These are phyloP conservation scores for Globisporangium ultimum DNA, from an alignment of 352 stramenopile genomes.

Conservation along the genomic window DNA sequence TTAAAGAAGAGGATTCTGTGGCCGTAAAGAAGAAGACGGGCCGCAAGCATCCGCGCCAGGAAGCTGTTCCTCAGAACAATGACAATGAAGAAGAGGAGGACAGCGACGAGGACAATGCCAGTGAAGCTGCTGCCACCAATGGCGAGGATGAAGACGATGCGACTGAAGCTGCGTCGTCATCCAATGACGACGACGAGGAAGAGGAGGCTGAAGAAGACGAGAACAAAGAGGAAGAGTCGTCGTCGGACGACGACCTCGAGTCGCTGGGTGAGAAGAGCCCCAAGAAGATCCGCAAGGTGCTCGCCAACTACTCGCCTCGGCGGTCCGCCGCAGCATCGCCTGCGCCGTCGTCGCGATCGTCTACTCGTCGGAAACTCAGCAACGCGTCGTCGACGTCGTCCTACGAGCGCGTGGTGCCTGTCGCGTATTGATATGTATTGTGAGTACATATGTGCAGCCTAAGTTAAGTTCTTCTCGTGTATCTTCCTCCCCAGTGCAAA, in stretches of 20 bases:
- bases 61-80: conserved; percentile 3
- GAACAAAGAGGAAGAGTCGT: background rate
- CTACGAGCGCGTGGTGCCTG: conserved; percentile 2
- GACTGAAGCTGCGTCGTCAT: background rate
- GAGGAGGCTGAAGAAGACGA: conserved; percentile 5
- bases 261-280: conserved; percentile 5
- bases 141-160: too few relatives aligned
- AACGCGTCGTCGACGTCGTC: conserved; percentile 1
- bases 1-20: background rate
- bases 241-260: conserved; percentile 2
- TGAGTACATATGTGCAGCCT: background rate
- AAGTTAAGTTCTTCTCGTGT: background rate
- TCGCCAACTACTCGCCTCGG: background rate
- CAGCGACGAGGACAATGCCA: background rate
- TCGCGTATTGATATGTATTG: conserved; percentile 9
- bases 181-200: background rate
- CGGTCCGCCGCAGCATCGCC: background rate
- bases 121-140: too few relatives aligned
- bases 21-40: background rate
- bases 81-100: conserved; percentile 3
- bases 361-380: too few relatives aligned
- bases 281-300: conserved; percentile 11
- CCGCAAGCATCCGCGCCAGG: conserved; percentile 9
- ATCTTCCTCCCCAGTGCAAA: too few relatives aligned
- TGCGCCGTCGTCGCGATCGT: background rate